A percentile compares a stretch with the other conserved stretches of the same genome.
phyloP scores from a whole-genome alignment of 2,329 filamentous ascomycete genomes.

The Tolypocladium album region DNA sequence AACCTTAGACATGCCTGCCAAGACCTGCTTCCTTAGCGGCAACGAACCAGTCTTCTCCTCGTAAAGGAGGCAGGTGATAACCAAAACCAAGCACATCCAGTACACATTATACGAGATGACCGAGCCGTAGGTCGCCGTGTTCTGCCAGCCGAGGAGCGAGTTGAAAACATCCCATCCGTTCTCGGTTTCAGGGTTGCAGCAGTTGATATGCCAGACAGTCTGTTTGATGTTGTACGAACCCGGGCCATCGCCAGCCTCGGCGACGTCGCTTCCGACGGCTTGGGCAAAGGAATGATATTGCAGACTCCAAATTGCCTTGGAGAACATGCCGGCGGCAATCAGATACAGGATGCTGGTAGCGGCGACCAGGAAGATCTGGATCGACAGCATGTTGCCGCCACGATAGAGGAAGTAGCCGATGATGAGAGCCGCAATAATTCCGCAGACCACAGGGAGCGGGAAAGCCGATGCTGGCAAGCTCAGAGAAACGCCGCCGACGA shows the following conservation, averaged over 20 bases:
- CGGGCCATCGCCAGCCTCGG: constrained; percentile 37
- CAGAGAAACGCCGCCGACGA: background rate
- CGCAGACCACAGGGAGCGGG: background rate
- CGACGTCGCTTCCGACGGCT: background rate
- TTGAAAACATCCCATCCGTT: constrained; percentile 68
- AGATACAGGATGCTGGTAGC: constrained; percentile 75
- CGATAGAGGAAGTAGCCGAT: constrained; percentile 61
- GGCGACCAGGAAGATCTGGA: constrained; percentile 63
- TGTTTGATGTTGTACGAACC: constrained; percentile 68
- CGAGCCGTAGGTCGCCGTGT: background rate
- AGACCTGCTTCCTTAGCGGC: background rate
- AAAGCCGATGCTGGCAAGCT: background rate
- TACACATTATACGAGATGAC: background rate
- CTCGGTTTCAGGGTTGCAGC: constrained; percentile 53
- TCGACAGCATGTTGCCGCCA: constrained; percentile 16
- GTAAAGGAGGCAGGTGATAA: background rate
- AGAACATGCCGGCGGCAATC: constrained; percentile 71
- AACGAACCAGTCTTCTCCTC: background rate
- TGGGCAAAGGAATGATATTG: background rate
- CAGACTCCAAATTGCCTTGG: constrained; percentile 55
- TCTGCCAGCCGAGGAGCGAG: constrained; percentile 48
- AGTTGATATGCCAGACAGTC: constrained; percentile 74
- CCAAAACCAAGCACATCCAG: background rate
- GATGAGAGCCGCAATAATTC: constrained; percentile 29
- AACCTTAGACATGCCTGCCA: background rate